Conservation (phyloP, 2,329 filamentous ascomycete species). For the Claviceps cyperi region DNA sequence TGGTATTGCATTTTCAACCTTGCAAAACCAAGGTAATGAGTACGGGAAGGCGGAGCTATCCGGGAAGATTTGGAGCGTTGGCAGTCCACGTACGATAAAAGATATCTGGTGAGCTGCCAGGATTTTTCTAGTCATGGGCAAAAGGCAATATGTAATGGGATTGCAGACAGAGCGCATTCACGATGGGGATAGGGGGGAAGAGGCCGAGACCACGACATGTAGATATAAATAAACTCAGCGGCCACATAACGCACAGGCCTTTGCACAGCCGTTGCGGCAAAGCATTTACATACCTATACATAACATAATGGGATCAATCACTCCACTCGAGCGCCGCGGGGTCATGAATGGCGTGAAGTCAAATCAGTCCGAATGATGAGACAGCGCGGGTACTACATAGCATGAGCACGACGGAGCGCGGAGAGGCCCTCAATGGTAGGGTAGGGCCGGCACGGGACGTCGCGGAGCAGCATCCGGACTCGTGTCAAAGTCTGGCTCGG, state of each 20-base stretch:
- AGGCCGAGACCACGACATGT: background rate
- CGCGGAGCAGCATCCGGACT: background rate
- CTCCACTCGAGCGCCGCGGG: conserved; percentile 3
- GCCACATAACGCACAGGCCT: background rate
- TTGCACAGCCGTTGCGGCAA: background rate
- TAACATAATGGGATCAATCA: background rate
- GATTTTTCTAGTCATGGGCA: too few species aligned
- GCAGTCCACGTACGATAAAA: background rate
- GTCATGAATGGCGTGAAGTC: too few species aligned
- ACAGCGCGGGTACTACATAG: conserved; percentile 14
- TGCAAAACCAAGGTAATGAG: background rate
- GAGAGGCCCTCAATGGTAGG: conserved; percentile 28
- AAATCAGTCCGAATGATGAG: too few species aligned
- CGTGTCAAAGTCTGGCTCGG: background rate
- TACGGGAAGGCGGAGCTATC: background rate
- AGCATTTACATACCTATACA: background rate
- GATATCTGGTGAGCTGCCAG: too few species aligned
- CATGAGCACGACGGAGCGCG: conserved; percentile 30
- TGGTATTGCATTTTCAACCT: background rate
- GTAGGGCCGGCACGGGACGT: conserved; percentile 10
- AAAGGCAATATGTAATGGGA: too few species aligned
- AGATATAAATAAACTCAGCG: background rate
- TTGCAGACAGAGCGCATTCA: too few species aligned
- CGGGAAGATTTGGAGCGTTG: background rate
- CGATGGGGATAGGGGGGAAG: background rate